These are phyloP conservation scores for Biscogniauxia marginata DNA, from an alignment of 2,329 filamentous ascomycete genomes.

Conservation along the genomic window DNA sequence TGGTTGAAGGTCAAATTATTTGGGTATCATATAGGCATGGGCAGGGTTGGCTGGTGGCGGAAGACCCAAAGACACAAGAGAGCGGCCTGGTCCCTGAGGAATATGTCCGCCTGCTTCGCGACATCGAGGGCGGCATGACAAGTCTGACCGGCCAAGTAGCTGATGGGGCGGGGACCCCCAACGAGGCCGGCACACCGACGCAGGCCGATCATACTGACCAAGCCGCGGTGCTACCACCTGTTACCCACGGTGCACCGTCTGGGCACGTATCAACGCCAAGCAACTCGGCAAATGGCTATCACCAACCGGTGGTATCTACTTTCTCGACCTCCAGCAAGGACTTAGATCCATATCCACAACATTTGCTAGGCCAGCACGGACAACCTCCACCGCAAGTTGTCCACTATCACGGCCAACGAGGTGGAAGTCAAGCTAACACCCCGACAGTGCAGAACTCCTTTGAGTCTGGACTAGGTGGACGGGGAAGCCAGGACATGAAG, in stretches of 20 bases:
- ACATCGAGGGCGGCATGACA: constrained; percentile 87
- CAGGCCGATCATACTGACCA: constrained; percentile 54
- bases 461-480: constrained; percentile 45
- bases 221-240: constrained; percentile 10
- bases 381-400: constrained; percentile 65
- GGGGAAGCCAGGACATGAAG: constrained; percentile 49
- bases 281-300: constrained; percentile 58
- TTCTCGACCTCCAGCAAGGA: constrained; percentile 72
- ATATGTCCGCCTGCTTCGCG: constrained; percentile 86
- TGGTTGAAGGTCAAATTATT: constrained; percentile 93
- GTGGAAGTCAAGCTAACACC: constrained; percentile 66
- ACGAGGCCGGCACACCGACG: constrained; percentile 59
- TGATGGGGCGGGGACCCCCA: constrained; percentile 52
- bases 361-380: constrained; percentile 61
- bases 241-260: constrained; percentile 13
- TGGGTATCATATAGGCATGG: constrained; percentile 95
- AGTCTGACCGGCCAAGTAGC: constrained; percentile 63
- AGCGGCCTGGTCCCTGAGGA: constrained; percentile 94
- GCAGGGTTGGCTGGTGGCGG: constrained; percentile 95
- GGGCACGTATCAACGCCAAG: constrained; percentile 46
- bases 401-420: constrained; percentile 65
- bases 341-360: constrained; percentile 65
- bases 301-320: constrained; percentile 65
- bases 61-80: constrained; percentile 91
- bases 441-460: constrained; percentile 55